A percentile compares a stretch with the other conserved stretches of the same genome.
Conservation (phyloP, 305 asterid species). For the Fraxinus paxiana region DNA sequence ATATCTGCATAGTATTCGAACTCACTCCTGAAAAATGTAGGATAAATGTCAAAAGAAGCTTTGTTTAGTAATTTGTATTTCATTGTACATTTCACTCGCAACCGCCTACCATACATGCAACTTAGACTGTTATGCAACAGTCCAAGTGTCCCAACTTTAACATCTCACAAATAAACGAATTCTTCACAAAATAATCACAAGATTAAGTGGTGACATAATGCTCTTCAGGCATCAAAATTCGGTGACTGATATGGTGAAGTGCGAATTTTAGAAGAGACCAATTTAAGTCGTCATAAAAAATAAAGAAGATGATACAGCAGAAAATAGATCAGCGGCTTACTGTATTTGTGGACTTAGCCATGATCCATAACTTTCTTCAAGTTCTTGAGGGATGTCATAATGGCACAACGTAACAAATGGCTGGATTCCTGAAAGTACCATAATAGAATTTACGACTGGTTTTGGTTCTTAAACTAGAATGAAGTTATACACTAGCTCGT, state of each 20-base stretch:
- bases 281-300: neutral
- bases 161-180: neutral
- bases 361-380: slow-evolving; percentile 58
- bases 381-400: slow-evolving; percentile 63
- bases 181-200: neutral
- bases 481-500: neutral
- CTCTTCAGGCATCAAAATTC: neutral
- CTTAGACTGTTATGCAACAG: neutral
- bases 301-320: neutral
- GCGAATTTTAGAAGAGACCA: neutral
- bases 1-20: slow-evolving; percentile 45
- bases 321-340: slow-evolving; percentile 22
- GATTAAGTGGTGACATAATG: neutral
- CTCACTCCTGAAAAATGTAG: slow-evolving; percentile 42
- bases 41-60: neutral
- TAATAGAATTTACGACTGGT: neutral
- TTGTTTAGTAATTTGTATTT: neutral
- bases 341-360: slow-evolving; percentile 53
- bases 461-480: neutral
- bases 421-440: slow-evolving; percentile 44
- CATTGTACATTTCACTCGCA: neutral
- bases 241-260: neutral
- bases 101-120: neutral
- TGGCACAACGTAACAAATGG: slow-evolving; percentile 56
- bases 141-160: neutral